Evolutionary conservation across 345 rosid genomes (phyloP).

Genomic region (Luvunga scandens): DNA sequence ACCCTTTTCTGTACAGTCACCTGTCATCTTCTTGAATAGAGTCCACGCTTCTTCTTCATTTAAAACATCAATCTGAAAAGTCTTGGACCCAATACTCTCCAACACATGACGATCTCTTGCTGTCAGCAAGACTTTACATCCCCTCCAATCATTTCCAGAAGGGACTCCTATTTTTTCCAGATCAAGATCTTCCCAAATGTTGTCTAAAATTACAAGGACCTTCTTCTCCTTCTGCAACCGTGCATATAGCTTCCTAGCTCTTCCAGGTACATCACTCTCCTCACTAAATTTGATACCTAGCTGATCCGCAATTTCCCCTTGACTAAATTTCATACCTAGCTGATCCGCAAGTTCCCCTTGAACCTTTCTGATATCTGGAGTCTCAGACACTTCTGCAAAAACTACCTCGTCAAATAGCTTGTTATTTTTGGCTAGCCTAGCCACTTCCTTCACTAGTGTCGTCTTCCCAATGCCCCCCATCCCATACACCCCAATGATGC

Average conservation of each 20-base stretch:
- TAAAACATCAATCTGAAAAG: neutral
- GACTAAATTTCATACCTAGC: neutral
- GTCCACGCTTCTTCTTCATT: constrained; percentile 6
- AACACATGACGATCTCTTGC: neutral
- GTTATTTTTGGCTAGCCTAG: neutral
- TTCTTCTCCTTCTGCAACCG: no score
- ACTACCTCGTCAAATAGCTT: neutral
- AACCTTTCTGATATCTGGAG: neutral
- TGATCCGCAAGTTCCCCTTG: neutral
- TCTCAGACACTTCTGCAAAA: neutral
- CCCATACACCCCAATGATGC: neutral
- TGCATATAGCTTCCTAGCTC: neutral
- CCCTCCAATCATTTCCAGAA: no score
- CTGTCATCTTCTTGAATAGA: constrained; percentile 18
- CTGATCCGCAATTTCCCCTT: neutral
- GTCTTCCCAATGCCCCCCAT: neutral
- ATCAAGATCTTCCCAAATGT: no score
- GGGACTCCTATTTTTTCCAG: no score
- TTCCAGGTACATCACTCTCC: neutral
- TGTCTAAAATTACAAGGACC: no score
- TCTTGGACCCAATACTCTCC: neutral
- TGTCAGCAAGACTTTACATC: no score
- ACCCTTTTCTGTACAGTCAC: neutral
- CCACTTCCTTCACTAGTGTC: neutral
- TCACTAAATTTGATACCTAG: neutral